phyloP scores from a whole-genome alignment of 2,329 filamentous ascomycete species.

The Scedosporium dehoogii region DNA sequence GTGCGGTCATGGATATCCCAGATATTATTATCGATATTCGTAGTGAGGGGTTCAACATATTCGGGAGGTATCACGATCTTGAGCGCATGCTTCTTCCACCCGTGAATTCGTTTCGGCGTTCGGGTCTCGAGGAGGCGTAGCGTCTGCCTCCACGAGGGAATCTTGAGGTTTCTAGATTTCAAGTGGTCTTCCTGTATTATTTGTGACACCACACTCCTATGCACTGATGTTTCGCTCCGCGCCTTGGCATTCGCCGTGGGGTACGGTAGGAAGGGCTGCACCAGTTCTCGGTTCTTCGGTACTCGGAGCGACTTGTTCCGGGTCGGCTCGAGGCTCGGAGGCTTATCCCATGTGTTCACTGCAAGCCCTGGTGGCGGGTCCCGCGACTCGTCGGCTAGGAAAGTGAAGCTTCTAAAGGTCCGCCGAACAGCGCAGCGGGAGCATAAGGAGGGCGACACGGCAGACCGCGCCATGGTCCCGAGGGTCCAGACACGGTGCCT shows the following conservation, averaged over 20 bases:
- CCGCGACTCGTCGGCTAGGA: background rate
- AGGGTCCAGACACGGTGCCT: constrained; percentile 5
- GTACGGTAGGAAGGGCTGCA: background rate
- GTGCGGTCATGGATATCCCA: constrained; percentile 20
- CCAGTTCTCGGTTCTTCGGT: constrained; percentile 2
- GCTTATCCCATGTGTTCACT: constrained; percentile 1
- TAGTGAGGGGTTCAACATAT: constrained; percentile 16
- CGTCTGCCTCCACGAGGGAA: constrained; percentile 25
- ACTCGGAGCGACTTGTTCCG: constrained; percentile 1
- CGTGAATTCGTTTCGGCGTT: constrained; percentile 21
- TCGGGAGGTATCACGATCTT: constrained; percentile 24
- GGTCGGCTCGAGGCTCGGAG: background rate
- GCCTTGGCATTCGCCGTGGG: constrained; percentile 4
- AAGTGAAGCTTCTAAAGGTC: background rate
- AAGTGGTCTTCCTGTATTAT: constrained; percentile 1
- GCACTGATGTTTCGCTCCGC: constrained; percentile 1
- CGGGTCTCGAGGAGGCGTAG: constrained; percentile 26
- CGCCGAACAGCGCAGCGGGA: background rate
- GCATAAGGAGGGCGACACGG: constrained; percentile 5
- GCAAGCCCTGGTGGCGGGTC: background rate
- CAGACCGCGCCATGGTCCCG: constrained; percentile 4
- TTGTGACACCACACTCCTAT: constrained; percentile 3
- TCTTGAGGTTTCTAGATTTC: background rate
- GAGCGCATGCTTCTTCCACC: constrained; percentile 23
- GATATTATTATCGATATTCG: constrained; percentile 13